A percentile compares a stretch with the other conserved stretches of the same genome.
Conservation (phyloP, 225 moss, liverwort and hornwort genomes). For the Climacium dendroides region DNA sequence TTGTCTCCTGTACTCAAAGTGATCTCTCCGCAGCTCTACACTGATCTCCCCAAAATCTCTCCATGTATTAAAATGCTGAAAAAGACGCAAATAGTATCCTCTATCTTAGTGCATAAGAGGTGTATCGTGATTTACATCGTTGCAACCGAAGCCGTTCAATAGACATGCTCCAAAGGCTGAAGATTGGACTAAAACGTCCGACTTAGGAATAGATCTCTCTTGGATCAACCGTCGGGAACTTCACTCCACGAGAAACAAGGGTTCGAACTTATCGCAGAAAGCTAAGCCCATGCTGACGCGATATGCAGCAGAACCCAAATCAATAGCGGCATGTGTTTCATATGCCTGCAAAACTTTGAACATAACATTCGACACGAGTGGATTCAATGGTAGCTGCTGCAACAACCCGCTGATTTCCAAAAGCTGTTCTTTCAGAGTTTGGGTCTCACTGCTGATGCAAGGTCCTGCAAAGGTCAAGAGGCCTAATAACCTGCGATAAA, state of each 20-base stretch:
- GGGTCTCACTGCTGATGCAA: slow-evolving; percentile 10
- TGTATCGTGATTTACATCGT: slow-evolving; percentile 1
- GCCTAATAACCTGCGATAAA: slow-evolving; percentile 78
- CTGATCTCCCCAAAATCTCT: background rate
- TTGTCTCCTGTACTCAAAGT: background rate
- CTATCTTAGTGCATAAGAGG: background rate
- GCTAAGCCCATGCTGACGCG: slow-evolving; percentile 39
- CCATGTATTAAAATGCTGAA: background rate
- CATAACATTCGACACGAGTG: slow-evolving; percentile 68
- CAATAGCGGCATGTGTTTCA: slow-evolving; percentile 40
- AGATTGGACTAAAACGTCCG: background rate
- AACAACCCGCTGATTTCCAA: slow-evolving; percentile 37
- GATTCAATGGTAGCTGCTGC: slow-evolving; percentile 75
- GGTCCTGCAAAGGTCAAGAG: slow-evolving; percentile 63
- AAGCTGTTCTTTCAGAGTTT: slow-evolving; percentile 28
- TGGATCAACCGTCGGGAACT: background rate
- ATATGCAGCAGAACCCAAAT: slow-evolving; percentile 37
- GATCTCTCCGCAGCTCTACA: background rate
- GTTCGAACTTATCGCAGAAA: slow-evolving; percentile 58
- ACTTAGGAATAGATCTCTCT: background rate
- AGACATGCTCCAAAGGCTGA: background rate
- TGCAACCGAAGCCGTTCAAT: background rate
- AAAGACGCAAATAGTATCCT: background rate
- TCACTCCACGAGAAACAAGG: slow-evolving; percentile 72
- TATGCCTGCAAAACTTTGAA: slow-evolving; percentile 55